Percentiles rank a stretch among this genome's conserved stretches.
Evolutionary conservation across 2,329 filamentous ascomycete species (phyloP).

Genomic region (Botryotinia convoluta): DNA sequence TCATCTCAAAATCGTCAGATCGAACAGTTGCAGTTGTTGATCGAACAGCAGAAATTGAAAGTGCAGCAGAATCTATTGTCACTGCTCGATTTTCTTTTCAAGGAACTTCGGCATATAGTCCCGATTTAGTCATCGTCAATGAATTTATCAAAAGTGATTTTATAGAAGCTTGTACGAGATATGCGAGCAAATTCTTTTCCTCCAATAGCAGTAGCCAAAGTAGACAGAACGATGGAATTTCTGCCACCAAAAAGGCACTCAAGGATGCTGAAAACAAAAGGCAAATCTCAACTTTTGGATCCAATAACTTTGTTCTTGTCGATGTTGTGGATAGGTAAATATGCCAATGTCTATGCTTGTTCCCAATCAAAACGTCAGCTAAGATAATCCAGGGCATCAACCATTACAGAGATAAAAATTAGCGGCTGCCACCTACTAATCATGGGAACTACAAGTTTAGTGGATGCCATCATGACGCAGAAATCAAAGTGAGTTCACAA

Average conservation of each 20-base stretch:
- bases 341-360: neutral
- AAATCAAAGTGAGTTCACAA: neutral
- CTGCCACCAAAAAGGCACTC: neutral
- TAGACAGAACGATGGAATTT: neutral
- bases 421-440: neutral
- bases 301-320: neutral
- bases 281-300: neutral
- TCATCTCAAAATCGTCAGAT: neutral
- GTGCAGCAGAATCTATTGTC: neutral
- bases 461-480: neutral
- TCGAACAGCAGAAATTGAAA: neutral
- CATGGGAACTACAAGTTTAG: neutral
- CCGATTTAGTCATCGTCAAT: neutral
- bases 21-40: neutral
- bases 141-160: neutral
- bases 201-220: neutral
- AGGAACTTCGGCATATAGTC: neutral
- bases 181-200: neutral
- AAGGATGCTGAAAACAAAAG: neutral
- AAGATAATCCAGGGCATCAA: neutral
- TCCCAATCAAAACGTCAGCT: neutral
- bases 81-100: neutral
- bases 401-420: neutral
- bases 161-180: neutral
- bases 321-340: neutral